Conservation (phyloP, 192 early-diverging fungal species). For the Backusella westeae region DNA sequence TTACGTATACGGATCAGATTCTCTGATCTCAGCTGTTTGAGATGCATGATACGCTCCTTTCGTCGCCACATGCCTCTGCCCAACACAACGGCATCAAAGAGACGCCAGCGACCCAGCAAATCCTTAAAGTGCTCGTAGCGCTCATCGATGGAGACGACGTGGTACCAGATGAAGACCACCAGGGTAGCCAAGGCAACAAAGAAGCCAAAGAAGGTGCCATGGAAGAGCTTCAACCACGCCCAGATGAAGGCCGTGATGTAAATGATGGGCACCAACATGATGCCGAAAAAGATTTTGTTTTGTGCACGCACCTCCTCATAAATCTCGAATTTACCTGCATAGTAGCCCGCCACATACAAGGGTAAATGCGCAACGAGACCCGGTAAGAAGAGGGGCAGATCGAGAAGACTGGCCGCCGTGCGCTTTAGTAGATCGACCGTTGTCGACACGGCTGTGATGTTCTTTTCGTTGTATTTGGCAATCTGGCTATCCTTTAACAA, state of each 20-base stretch:
- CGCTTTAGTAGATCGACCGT: constrained; percentile 24
- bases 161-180: constrained; percentile 44
- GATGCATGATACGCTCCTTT: constrained; percentile 26
- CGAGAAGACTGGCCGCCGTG: constrained; percentile 19
- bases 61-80: constrained; percentile 40
- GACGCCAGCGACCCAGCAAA: constrained; percentile 32
- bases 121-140: constrained; percentile 39
- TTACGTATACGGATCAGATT: constrained; percentile 12
- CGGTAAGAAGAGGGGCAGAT: constrained; percentile 42
- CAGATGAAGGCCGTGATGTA: constrained; percentile 38
- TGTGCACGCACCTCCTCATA: constrained; percentile 47
- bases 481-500: constrained; percentile 35
- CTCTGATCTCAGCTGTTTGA: constrained; percentile 26
- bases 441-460: constrained; percentile 28
- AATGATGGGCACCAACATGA: constrained; percentile 30
- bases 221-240: constrained; percentile 36
- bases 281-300: constrained; percentile 45
- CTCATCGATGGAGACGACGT: constrained; percentile 37
- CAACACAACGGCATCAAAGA: constrained; percentile 41
- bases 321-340: constrained; percentile 37
- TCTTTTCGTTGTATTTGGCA: constrained; percentile 36
- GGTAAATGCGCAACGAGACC: constrained; percentile 42
- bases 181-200: constrained; percentile 24
- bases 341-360: constrained; percentile 40
- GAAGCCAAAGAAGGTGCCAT: constrained; percentile 35